Evolutionary conservation across 176 grass and related monocot species (phyloP).

Genomic region (bread wheat (Triticum aestivum)): DNA sequence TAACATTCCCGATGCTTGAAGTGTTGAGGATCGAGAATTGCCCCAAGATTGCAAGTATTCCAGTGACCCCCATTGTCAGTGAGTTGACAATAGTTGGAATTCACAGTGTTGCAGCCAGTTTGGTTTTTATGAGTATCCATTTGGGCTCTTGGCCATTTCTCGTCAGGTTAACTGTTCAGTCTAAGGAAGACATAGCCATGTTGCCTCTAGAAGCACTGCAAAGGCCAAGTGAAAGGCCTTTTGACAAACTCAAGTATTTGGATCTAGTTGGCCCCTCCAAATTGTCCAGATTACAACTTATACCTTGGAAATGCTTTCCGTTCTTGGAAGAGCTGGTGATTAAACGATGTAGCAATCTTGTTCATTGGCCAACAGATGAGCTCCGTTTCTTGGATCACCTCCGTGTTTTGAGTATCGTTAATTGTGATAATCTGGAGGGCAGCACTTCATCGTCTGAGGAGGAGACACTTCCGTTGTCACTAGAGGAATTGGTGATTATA

Average conservation of each 20-base stretch:
- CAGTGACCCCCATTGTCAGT: background rate
- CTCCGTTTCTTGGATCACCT: background rate
- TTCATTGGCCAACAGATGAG: background rate
- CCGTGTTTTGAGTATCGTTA: fast-evolving
- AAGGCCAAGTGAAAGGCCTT: too few species aligned
- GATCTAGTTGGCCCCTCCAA: background rate
- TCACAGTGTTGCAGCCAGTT: too few species aligned
- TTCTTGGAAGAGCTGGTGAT: background rate
- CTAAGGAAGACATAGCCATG: too few species aligned
- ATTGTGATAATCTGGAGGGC: background rate
- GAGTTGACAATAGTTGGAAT: too few species aligned
- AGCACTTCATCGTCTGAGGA: background rate
- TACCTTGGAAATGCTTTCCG: background rate
- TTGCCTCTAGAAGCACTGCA: too few species aligned
- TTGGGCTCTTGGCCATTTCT: too few species aligned
- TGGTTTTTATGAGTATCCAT: too few species aligned
- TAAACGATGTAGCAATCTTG: background rate
- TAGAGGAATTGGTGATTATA: fast-evolving
- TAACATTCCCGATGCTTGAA: too few species aligned
- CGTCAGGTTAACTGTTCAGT: too few species aligned
- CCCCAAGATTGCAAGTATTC: background rate
- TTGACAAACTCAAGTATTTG: too few species aligned
- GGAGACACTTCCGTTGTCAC: background rate
- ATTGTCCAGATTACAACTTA: background rate
- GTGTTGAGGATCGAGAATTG: background rate